Percentiles rank a stretch among this genome's conserved stretches.
These are phyloP conservation scores for Colletotrichum gloeosporioides DNA, from an alignment of 2,329 filamentous ascomycete species.

Conservation along the genomic window DNA sequence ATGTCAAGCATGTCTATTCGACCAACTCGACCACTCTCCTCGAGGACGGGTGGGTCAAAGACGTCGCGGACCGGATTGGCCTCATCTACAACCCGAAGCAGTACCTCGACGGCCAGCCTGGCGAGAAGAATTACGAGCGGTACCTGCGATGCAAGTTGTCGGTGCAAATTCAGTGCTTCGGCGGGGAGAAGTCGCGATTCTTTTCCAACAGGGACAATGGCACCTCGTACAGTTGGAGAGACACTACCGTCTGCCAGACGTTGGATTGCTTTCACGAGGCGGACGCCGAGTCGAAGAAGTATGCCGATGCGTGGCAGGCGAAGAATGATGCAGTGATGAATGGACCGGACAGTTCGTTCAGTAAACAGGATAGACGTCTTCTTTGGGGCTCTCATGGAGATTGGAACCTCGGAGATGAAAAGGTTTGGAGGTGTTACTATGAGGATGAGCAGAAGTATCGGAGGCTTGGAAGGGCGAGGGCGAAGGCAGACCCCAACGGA, in stretches of 20 bases:
- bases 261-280: conserved; percentile 51
- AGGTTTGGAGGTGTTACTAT: conserved; percentile 39
- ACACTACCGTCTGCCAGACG: conserved; percentile 41
- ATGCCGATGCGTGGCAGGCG: conserved; percentile 46
- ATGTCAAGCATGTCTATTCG: conserved; percentile 50
- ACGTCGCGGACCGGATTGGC: conserved; percentile 41
- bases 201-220: conserved; percentile 46
- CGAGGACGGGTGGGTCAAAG: conserved; percentile 43
- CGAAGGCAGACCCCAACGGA: conserved; percentile 37
- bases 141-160: conserved; percentile 41
- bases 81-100: conserved; percentile 36
- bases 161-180: conserved; percentile 50
- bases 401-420: conserved; percentile 34
- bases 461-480: conserved; percentile 32
- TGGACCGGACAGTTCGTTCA: conserved; percentile 34
- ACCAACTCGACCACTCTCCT: conserved; percentile 46
- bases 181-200: conserved; percentile 48
- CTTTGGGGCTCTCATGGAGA: conserved; percentile 45
- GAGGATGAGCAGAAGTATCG: conserved; percentile 39
- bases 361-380: conserved; percentile 40
- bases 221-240: conserved; percentile 53
- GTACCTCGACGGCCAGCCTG: conserved; percentile 27
- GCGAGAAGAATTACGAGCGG: conserved; percentile 13
- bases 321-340: conserved; percentile 39
- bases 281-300: conserved; percentile 27